A percentile compares a stretch with the other conserved stretches of the same genome.
These are phyloP conservation scores for Scenedesmus sp. DNA, from an alignment of 163 green algal genomes.

Conservation along the genomic window DNA sequence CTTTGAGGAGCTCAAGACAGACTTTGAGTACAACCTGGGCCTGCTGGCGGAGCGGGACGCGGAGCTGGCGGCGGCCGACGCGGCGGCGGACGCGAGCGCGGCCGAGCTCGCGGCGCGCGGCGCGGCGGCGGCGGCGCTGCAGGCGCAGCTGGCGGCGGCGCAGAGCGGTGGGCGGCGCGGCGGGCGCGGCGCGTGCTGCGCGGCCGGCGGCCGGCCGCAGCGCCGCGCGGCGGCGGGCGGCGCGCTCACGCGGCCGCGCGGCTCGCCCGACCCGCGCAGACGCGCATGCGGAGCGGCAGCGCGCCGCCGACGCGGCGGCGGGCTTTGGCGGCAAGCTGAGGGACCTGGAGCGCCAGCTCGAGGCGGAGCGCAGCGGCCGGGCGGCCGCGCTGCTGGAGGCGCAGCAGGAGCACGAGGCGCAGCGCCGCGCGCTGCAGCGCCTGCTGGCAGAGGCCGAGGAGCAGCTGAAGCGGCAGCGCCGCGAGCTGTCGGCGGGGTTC, in stretches of 20 bases:
- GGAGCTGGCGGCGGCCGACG: conserved; percentile 53
- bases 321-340: conserved; percentile 34
- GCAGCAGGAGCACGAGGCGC: conserved; percentile 50
- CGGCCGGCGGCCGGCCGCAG: too few species aligned
- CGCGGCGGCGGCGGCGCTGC: conserved; percentile 39
- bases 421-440: conserved; percentile 49
- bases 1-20: conserved; percentile 52
- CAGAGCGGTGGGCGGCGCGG: conserved; percentile 32
- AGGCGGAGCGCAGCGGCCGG: conserved; percentile 45
- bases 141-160: conserved; percentile 27
- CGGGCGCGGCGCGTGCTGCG: background rate
- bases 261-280: conserved; percentile 42
- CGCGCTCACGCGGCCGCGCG: background rate
- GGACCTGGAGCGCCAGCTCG: conserved; percentile 51
- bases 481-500: conserved; percentile 50
- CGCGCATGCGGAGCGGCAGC: conserved; percentile 36
- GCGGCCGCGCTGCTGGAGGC: conserved; percentile 48
- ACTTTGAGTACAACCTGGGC: conserved; percentile 61
- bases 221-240: too few species aligned
- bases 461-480: conserved; percentile 48
- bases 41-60: conserved; percentile 56
- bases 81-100: conserved; percentile 13
- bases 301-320: conserved; percentile 43
- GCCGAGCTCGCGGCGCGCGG: conserved; percentile 34
- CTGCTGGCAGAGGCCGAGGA: conserved; percentile 52